Evolutionary conservation across 2,329 filamentous ascomycete species (phyloP).

Genomic region (Kalmusia sp.): DNA sequence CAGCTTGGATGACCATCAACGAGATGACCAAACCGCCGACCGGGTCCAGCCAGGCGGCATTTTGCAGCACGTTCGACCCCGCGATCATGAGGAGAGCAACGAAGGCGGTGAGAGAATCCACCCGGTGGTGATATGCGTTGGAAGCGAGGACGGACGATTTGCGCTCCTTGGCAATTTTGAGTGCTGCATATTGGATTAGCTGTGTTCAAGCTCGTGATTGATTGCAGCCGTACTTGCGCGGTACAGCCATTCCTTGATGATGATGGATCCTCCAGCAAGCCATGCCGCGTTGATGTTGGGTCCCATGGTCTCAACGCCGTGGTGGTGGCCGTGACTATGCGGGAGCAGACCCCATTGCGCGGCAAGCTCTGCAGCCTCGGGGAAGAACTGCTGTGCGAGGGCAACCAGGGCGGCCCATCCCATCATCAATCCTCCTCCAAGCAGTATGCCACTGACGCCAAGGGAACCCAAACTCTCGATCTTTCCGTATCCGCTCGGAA

Average conservation of each 20-base stretch:
- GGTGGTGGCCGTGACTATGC: constrained; percentile 70
- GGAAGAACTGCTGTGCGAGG: constrained; percentile 60
- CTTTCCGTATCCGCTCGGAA: constrained; percentile 94
- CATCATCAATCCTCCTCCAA: constrained; percentile 92
- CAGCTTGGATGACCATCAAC: constrained; percentile 89
- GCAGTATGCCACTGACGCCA: constrained; percentile 88
- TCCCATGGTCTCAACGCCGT: constrained; percentile 63
- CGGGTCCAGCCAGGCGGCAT: constrained; percentile 92
- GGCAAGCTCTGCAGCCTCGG: constrained; percentile 52
- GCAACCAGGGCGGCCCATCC: constrained; percentile 70
- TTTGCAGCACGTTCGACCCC: constrained; percentile 83
- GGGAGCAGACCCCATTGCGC: constrained; percentile 53
- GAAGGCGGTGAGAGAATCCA: constrained; percentile 94
- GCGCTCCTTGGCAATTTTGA: constrained; percentile 93
- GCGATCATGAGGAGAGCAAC: constrained; percentile 90
- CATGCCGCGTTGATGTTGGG: constrained; percentile 95
- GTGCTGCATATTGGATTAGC: constrained; percentile 64
- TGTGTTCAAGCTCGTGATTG: background rate
- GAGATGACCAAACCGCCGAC: constrained; percentile 93
- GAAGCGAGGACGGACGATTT: constrained; percentile 96
- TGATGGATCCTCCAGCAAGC: constrained; percentile 87
- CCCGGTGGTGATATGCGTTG: constrained; percentile 94
- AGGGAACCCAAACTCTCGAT: constrained; percentile 95
- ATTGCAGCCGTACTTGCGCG: constrained; percentile 62
- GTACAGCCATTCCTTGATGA: constrained; percentile 97